phyloP scores from a whole-genome alignment of 2,329 filamentous ascomycete genomes.

The Microcera coccophila region DNA sequence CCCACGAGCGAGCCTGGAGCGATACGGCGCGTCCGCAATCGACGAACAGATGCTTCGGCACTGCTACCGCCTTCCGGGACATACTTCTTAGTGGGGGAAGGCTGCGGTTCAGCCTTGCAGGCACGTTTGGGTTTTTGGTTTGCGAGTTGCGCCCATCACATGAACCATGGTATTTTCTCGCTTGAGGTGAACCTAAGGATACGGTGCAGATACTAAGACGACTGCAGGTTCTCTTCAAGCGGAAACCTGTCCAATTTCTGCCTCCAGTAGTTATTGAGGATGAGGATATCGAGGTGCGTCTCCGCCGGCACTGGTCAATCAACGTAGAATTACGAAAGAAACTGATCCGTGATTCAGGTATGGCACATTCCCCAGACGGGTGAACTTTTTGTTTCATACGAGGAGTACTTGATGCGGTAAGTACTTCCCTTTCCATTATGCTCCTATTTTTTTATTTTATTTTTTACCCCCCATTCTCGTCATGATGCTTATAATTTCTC shows the following conservation, averaged over 20 bases:
- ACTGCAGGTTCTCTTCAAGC: conserved; percentile 83
- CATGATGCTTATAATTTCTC: conserved; percentile 13
- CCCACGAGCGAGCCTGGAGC: conserved; percentile 11
- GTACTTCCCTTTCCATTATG: conserved; percentile 26
- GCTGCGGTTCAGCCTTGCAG: conserved; percentile 26
- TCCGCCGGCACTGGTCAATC: conserved; percentile 7
- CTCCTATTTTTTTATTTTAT: no score
- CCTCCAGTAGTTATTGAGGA: conserved; percentile 68
- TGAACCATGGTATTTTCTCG: conserved; percentile 20
- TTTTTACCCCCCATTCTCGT: neutral
- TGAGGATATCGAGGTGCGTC: conserved; percentile 74
- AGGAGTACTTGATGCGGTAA: conserved; percentile 80
- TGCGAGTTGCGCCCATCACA: conserved; percentile 16
- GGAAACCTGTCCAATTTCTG: conserved; percentile 86
- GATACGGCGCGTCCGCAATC: neutral
- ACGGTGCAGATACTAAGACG: conserved; percentile 9
- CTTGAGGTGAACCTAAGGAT: no score
- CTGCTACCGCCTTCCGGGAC: conserved; percentile 9
- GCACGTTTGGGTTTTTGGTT: conserved; percentile 12
- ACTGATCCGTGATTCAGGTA: conserved; percentile 53
- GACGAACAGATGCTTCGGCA: conserved; percentile 20
- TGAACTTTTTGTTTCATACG: conserved; percentile 85
- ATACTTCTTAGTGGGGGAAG: conserved; percentile 27
- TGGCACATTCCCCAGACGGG: conserved; percentile 89
- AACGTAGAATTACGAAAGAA: neutral